Conservation (phyloP, 352 stramenopile genomes). For the Poterioochromonas sp. region DNA sequence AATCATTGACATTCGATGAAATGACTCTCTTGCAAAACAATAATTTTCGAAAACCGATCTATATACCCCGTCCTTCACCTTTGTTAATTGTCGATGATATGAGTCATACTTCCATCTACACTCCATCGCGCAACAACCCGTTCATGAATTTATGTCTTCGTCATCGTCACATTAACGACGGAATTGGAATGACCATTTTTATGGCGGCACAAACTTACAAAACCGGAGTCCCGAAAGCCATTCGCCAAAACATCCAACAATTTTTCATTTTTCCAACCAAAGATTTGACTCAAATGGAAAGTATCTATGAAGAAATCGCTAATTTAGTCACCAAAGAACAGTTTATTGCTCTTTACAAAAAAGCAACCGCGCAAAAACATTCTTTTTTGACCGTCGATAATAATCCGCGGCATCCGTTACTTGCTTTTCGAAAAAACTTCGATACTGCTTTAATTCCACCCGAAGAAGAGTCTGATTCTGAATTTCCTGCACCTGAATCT, state of each 20-base stretch:
- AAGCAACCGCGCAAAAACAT: constrained; percentile 30
- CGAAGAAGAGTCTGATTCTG: constrained; percentile 30
- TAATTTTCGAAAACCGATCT: constrained; percentile 31
- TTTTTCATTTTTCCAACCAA: constrained; percentile 32
- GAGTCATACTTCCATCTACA: constrained; percentile 30
- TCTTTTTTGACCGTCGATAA: constrained; percentile 31
- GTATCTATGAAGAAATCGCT: constrained; percentile 31
- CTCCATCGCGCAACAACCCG: constrained; percentile 27
- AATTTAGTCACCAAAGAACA: constrained; percentile 31
- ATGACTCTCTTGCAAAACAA: constrained; percentile 31
- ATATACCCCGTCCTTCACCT: constrained; percentile 29
- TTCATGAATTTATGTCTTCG: constrained; percentile 31
- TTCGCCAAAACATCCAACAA: constrained; percentile 30
- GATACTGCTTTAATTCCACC: constrained; percentile 30
- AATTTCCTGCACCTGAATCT: constrained; percentile 30
- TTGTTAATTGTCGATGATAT: constrained; percentile 32
- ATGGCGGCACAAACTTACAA: constrained; percentile 30
- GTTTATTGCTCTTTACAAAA: constrained; percentile 32
- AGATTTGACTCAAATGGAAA: constrained; percentile 31
- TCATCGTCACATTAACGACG: constrained; percentile 30
- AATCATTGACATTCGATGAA: constrained; percentile 31
- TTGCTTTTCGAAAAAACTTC: constrained; percentile 31
- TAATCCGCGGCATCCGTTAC: constrained; percentile 29
- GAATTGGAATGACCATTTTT: constrained; percentile 31
- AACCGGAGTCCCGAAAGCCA: constrained; percentile 28